These are phyloP conservation scores for Papiliotrema terrestris DNA, from an alignment of 1,284 basidiomycete species.

Conservation along the genomic window DNA sequence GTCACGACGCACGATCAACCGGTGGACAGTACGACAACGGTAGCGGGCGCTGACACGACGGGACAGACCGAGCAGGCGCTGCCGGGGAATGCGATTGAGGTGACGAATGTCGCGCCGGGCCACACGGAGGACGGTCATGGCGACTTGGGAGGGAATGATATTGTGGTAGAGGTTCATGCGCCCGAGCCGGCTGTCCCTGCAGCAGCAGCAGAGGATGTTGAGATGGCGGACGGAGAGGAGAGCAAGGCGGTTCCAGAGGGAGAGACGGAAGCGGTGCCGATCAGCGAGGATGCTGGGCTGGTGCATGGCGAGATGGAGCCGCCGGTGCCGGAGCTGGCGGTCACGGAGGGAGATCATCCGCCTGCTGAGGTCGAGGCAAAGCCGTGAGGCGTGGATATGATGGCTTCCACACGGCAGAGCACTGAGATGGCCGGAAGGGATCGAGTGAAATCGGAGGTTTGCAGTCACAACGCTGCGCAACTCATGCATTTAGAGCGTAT, in stretches of 20 bases:
- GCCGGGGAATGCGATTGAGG: slow-evolving; percentile 33
- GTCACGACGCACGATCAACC: background rate
- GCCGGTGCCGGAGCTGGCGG: slow-evolving; percentile 19
- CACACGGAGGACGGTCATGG: slow-evolving; percentile 24
- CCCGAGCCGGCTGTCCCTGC: slow-evolving; percentile 1
- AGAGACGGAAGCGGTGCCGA: slow-evolving; percentile 2
- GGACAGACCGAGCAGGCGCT: slow-evolving; percentile 7
- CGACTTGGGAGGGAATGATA: slow-evolving; percentile 11
- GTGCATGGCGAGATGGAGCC: slow-evolving; percentile 32
- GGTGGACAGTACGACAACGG: background rate
- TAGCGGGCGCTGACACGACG: background rate
- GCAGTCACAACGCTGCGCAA: no score
- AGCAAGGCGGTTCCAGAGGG: slow-evolving; percentile 3
- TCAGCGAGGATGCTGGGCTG: slow-evolving; percentile 24
- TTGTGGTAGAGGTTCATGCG: slow-evolving; percentile 17
- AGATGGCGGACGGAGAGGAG: slow-evolving; percentile 6
- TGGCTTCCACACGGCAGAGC: background rate
- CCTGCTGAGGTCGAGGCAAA: slow-evolving; percentile 14
- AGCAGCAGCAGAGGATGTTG: slow-evolving; percentile 1
- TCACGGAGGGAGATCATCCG: slow-evolving; percentile 18
- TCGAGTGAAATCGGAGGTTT: no score
- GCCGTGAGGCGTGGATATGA: background rate
- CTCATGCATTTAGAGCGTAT: no score
- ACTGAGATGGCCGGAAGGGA: no score
- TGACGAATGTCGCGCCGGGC: slow-evolving; percentile 19